Conservation (phyloP, 345 rosid species). For the Bruguiera sexangula region DNA sequence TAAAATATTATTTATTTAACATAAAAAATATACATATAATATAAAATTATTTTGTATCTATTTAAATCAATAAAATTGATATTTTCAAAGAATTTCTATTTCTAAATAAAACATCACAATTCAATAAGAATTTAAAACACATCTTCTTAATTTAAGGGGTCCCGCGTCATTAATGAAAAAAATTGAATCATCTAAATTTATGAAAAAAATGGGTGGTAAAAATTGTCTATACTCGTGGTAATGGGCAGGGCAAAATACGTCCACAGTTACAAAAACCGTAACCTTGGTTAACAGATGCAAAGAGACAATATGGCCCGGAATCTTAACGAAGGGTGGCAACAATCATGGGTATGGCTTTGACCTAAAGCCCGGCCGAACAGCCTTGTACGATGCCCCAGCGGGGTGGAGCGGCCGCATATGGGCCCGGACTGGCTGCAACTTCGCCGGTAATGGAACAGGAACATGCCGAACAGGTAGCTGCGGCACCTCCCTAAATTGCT, state of each 20-base stretch:
- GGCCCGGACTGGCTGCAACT: conserved; percentile 78
- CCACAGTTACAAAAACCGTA: conserved; percentile 33
- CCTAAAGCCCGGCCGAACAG: conserved; percentile 56
- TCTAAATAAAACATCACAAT: no score
- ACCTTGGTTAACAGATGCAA: conserved; percentile 66
- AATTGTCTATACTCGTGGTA: not conserved
- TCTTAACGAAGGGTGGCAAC: conserved; percentile 43
- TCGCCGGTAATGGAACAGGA: conserved; percentile 58
- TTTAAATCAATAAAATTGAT: no score
- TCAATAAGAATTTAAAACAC: no score
- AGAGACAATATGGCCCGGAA: conserved; percentile 75
- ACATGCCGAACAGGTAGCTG: conserved; percentile 74
- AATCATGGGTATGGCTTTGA: conserved; percentile 55
- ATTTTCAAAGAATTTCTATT: no score
- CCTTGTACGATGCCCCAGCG: conserved; percentile 49
- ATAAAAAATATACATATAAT: no score
- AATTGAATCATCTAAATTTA: not conserved
- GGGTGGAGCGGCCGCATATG: conserved; percentile 89
- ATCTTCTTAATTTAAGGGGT: no score
- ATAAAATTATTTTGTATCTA: no score
- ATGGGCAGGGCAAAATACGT: conserved; percentile 16
- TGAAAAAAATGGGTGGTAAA: not conserved
- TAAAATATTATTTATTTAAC: no score
- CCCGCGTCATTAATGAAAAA: no score
- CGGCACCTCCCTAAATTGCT: conserved; percentile 56